Evolutionary conservation across 441 rosid genomes (phyloP), one percentile per base, ranked within the genome.

Genomic region (Brassica balearica): DNA sequence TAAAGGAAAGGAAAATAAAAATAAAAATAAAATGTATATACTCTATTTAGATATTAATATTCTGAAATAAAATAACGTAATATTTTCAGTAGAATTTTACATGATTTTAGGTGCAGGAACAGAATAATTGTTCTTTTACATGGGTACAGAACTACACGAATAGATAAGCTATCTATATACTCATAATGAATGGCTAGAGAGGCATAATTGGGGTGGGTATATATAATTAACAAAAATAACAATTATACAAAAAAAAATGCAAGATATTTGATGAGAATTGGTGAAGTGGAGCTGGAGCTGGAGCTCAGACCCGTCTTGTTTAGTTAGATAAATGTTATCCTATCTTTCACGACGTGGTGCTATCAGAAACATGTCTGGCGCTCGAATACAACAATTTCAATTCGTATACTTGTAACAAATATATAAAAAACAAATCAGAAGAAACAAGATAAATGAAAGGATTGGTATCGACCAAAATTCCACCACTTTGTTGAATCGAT

Each of bases 321-420:
- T 74, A 75, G 82, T 75, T 69, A 65, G 22, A 79, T 63, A 80
- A 74, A 80, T 75, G 80, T 65, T 75, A 80, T 75, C 80, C 80
- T 75, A 71, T 80, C 76, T 75, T 80, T 80, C 76, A 75, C 83
- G 46, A 8, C 3, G 83, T 75, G 73, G 73, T 75, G 80, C 69
- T 32, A 75, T 69, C 83, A 65, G 80, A 80, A 71, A 80, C 69
- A 65, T 80, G 83, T 75, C 82, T 69, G 76, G 56, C 56, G 64
- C 65, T 80, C 56, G 73, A 70, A 51, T 65, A 71, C 48, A 79
- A 70, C 79, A 71, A 74, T 70, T 59, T 80, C 72, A 80, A 55
- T 74, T 74, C 62, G 43, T 69, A 38, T 79, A 51, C 32, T 19
- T 27, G 51, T 68, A 69, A 36, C 65, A 36, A 46, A 6, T 10